Conservation (phyloP, 2,329 filamentous ascomycete species). For the Colletotrichum liaoningense region DNA sequence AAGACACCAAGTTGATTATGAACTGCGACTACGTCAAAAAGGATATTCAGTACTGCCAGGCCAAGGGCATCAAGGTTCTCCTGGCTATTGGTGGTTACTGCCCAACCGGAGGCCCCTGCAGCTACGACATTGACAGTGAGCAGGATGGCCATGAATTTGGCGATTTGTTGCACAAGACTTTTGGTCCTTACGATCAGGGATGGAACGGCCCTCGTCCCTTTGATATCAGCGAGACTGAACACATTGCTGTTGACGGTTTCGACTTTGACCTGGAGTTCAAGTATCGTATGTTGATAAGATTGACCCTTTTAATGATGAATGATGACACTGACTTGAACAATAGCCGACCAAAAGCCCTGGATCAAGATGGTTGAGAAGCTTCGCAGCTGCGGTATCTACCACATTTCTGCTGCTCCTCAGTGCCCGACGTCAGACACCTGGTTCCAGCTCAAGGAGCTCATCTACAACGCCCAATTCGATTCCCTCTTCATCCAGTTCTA, state of each 20-base stretch:
- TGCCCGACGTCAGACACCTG: slow-evolving; percentile 47
- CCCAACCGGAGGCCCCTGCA: slow-evolving; percentile 39
- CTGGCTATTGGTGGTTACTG: slow-evolving; percentile 53
- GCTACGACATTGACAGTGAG: slow-evolving; percentile 47
- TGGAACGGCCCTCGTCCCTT: slow-evolving; percentile 53
- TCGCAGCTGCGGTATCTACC: slow-evolving; percentile 42
- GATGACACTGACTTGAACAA: neutral
- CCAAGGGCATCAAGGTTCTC: slow-evolving; percentile 54
- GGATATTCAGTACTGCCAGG: slow-evolving; percentile 55
- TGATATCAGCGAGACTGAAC: slow-evolving; percentile 42
- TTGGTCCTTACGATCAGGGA: slow-evolving; percentile 47
- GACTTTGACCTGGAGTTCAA: slow-evolving; percentile 54
- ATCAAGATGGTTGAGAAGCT: slow-evolving; percentile 51
- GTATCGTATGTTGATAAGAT: slow-evolving; percentile 42
- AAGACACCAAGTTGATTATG: slow-evolving; percentile 45
- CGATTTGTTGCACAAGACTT: slow-evolving; percentile 51
- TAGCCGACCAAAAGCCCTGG: slow-evolving; percentile 48
- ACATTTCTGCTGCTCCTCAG: slow-evolving; percentile 59
- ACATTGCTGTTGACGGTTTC: slow-evolving; percentile 52
- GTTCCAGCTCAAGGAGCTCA: slow-evolving; percentile 50
- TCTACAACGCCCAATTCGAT: slow-evolving; percentile 54
- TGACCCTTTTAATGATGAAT: neutral
- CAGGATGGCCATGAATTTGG: slow-evolving; percentile 50
- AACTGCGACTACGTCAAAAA: slow-evolving; percentile 50
- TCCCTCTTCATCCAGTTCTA: slow-evolving; percentile 62